Base-by-base conservation (phyloP, 768 basidiomycete species). In the Lactifluus echinatus region DNA sequence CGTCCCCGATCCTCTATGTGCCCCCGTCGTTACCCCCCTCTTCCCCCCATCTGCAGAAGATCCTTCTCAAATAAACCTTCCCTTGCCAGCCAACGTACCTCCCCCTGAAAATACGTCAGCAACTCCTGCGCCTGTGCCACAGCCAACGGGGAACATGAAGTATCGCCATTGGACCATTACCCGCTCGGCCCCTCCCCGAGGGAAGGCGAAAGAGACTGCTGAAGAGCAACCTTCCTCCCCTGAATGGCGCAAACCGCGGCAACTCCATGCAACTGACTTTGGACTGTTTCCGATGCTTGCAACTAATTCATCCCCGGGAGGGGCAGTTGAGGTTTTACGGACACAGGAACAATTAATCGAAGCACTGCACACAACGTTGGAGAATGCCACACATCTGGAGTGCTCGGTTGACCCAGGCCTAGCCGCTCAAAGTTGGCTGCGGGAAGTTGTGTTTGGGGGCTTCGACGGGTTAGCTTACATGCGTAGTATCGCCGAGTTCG, bases 381-480 rank as follows among this genome's bases (percentile, higher is more conserved):
- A 67, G 21, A 31, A 26, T 50, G 55, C 43, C 53, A 23, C 36
- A 34, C 23, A 43, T 33, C 24, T 59, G 39, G 50, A 34, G 31
- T 57, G 57, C 12, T 29, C 40, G 12, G 40, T 5, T 14, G 8
- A 45, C 48, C 19, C 72, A n/a, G 48, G 80, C 78, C 10, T 68
- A n/a, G 75, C 77, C 23, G 85, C 79, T 2, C 84, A 87, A 69
- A 76, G 75, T n/a, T 87, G 84, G 63, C 45, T 90, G 17, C 71
- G 78, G 19, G 85, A 89, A 65, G 66, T 88, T n/a, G 87, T 90
- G 0, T 90, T 89, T 65, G 88, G 89, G 0, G 87, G 89, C 45
- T 75, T 81, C 0, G 86, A 88, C 55, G 88, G 89, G 1, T 69
- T 82, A 26, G 88, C 88, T 5, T 90, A 90, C 67, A 77, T 84